phyloP scores from a whole-genome alignment of 257 asterid species.

The Lantana camara region DNA sequence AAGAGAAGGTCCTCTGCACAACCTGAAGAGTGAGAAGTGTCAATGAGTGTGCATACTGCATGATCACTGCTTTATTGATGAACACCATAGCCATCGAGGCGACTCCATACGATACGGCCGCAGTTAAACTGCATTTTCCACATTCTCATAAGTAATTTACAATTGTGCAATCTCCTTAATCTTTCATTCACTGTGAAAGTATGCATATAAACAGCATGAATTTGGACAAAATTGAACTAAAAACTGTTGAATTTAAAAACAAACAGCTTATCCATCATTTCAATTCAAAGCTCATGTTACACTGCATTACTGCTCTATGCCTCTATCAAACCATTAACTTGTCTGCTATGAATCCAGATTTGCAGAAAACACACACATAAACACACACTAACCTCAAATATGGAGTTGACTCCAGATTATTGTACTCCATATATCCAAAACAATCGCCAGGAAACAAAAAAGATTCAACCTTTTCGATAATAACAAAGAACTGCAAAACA shows the following conservation, averaged over 20 bases:
- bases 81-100: constrained; percentile 98
- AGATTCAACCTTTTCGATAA: constrained; percentile 15
- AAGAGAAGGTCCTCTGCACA: neutral
- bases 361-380: neutral
- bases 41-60: constrained; percentile 88
- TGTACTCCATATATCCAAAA: constrained; percentile 46
- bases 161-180: constrained; percentile 12
- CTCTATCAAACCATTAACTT: neutral
- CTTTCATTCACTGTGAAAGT: neutral
- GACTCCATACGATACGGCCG: constrained; percentile 84
- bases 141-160: constrained; percentile 17
- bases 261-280: constrained; percentile 1
- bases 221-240: neutral
- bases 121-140: constrained; percentile 54
- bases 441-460: constrained; percentile 12
- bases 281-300: neutral
- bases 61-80: constrained; percentile 91
- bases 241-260: neutral
- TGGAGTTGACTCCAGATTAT: constrained; percentile 55
- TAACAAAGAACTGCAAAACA: constrained; percentile 14
- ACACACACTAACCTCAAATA: constrained; percentile 62
- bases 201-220: neutral
- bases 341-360: neutral
- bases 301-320: neutral
- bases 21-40: constrained; percentile 93